Evolutionary conservation across 2,329 filamentous ascomycete genomes (phyloP).

Genomic region (Stachybotrys chlorohalonatus): DNA sequence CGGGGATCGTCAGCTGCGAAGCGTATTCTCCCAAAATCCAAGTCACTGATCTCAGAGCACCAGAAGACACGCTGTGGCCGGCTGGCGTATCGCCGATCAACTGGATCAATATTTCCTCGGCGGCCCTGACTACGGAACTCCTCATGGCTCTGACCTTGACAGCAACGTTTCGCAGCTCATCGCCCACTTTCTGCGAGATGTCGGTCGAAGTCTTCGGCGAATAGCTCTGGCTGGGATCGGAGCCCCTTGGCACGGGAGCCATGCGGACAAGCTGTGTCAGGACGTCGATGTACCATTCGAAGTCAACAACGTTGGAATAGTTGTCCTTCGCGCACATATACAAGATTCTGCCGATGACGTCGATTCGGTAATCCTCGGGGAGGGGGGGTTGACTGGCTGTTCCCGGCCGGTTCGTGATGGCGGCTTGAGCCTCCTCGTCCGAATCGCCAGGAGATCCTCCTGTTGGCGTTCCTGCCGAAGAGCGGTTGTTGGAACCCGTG

Average conservation of each 20-base stretch:
- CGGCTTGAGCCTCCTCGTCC: slow-evolving; percentile 40
- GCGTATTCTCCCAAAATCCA: slow-evolving; percentile 91
- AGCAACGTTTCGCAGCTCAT: slow-evolving; percentile 80
- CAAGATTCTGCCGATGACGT: slow-evolving; percentile 74
- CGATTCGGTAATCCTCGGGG: slow-evolving; percentile 76
- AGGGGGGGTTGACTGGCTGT: slow-evolving; percentile 46
- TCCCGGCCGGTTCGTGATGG: slow-evolving; percentile 23
- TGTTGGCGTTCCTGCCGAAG: slow-evolving; percentile 33
- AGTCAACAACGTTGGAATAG: slow-evolving; percentile 78
- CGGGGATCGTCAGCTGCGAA: slow-evolving; percentile 57
- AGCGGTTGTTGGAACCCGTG: slow-evolving; percentile 39
- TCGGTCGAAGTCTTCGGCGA: slow-evolving; percentile 23
- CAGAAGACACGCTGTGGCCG: slow-evolving; percentile 48
- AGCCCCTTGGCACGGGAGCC: slow-evolving; percentile 40
- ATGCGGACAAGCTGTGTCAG: slow-evolving; percentile 76
- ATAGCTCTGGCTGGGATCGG: slow-evolving; percentile 26
- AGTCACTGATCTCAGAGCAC: slow-evolving; percentile 64
- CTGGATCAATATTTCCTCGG: slow-evolving; percentile 63
- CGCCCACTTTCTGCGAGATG: slow-evolving; percentile 65
- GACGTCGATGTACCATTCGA: slow-evolving; percentile 95
- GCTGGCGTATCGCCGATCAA: slow-evolving; percentile 41
- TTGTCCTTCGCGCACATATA: slow-evolving; percentile 86
- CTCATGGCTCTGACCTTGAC: slow-evolving; percentile 85
- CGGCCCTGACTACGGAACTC: slow-evolving; percentile 69
- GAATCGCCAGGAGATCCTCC: slow-evolving; percentile 34